A percentile compares a stretch with the other conserved stretches of the same genome.
Evolutionary conservation across 78 protist species (phyloP).

Genomic region (Salpingoeca rosetta): DNA sequence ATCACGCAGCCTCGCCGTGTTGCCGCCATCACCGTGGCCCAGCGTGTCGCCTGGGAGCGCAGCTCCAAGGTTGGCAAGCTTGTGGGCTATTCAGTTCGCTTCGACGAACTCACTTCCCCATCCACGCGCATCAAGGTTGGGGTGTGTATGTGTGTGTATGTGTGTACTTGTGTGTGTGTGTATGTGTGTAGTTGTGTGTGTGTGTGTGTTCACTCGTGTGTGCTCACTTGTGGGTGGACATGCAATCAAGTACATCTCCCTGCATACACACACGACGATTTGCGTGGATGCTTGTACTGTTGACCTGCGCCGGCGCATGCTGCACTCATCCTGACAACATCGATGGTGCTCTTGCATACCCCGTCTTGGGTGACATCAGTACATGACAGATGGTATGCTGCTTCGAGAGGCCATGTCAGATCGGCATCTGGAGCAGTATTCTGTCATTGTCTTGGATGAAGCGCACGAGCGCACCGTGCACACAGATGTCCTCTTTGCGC

Average conservation of each 20-base stretch:
- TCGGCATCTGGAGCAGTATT: conserved; percentile 68
- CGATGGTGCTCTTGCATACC: too few species aligned
- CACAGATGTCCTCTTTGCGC: conserved; percentile 90
- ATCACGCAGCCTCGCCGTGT: conserved; percentile 98
- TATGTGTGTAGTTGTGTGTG: too few species aligned
- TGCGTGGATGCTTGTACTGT: too few species aligned
- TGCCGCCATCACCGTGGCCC: conserved; percentile 91
- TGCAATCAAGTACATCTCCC: too few species aligned
- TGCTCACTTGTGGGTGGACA: too few species aligned
- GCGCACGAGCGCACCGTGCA: conserved; percentile 85
- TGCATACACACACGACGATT: too few species aligned
- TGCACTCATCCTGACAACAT: too few species aligned
- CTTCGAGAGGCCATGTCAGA: conserved; percentile 79
- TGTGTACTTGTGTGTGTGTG: too few species aligned
- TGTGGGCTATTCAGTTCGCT: conserved; percentile 77
- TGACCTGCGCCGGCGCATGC: too few species aligned
- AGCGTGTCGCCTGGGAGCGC: conserved; percentile 90
- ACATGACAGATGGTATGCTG: too few species aligned
- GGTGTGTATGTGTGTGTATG: not conserved
- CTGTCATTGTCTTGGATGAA: conserved; percentile 91
- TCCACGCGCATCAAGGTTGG: conserved; percentile 69
- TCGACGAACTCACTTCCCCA: conserved; percentile 48
- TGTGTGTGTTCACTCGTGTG: too few species aligned
- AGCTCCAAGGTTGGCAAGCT: conserved; percentile 36
- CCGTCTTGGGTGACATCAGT: not conserved